Evolutionary conservation across 2,329 filamentous ascomycete genomes (phyloP).

Genomic region (Neopestalotiopsis clavispora): DNA sequence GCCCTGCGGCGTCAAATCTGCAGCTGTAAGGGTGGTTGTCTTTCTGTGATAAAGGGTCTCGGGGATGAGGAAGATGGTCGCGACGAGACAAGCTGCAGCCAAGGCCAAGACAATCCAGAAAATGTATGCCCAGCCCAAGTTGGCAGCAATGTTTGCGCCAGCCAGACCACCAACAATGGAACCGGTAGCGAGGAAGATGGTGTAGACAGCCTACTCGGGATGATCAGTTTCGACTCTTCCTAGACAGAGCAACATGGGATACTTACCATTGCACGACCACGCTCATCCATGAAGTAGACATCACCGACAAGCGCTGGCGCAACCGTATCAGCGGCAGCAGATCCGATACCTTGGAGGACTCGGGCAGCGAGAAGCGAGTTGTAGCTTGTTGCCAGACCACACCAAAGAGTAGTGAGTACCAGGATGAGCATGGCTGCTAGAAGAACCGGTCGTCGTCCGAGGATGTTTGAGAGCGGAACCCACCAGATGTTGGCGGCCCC

Average conservation of each 20-base stretch:
- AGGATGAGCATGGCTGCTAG: slow-evolving; percentile 35
- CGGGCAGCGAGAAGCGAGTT: slow-evolving; percentile 33
- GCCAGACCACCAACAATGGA: slow-evolving; percentile 40
- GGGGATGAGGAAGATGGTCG: slow-evolving; percentile 36
- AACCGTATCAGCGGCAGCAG: slow-evolving; percentile 39
- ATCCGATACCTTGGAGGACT: slow-evolving; percentile 39
- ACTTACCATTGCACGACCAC: slow-evolving; percentile 40
- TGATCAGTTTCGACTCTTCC: background rate
- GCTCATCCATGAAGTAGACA: slow-evolving; percentile 42
- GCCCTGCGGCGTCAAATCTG: background rate
- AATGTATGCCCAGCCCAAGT: slow-evolving; percentile 38
- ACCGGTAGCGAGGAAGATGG: slow-evolving; percentile 35
- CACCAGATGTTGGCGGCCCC: slow-evolving; percentile 42
- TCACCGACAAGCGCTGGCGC: slow-evolving; percentile 40
- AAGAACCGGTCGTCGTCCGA: slow-evolving; percentile 38
- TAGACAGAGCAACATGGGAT: background rate
- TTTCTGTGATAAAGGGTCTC: slow-evolving; percentile 38
- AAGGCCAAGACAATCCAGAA: slow-evolving; percentile 38
- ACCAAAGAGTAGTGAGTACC: slow-evolving; percentile 31
- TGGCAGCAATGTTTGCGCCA: slow-evolving; percentile 40
- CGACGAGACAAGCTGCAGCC: slow-evolving; percentile 28
- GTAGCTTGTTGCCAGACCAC: slow-evolving; percentile 30
- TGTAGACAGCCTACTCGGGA: slow-evolving; percentile 32
- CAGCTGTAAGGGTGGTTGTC: background rate
- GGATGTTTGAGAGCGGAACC: slow-evolving; percentile 42